phyloP scores from a whole-genome alignment of 371 early-diverging fungal genomes.

The Apophysomyces trapeziformis region DNA sequence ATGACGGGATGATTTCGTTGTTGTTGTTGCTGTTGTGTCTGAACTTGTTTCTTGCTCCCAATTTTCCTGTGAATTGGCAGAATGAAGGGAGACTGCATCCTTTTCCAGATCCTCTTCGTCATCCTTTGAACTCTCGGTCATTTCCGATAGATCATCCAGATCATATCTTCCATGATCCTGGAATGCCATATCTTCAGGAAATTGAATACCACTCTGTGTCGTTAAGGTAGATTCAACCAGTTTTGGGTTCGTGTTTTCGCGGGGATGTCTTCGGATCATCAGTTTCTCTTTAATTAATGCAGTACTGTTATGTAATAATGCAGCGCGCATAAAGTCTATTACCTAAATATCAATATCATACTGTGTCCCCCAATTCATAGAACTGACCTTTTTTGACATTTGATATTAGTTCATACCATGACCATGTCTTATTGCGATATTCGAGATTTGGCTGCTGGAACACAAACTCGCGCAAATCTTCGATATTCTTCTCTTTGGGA shows the following conservation, averaged over 20 bases:
- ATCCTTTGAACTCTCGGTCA: conserved; percentile 23
- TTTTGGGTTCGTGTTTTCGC: conserved; percentile 13
- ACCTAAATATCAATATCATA: background rate
- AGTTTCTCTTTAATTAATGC: conserved; percentile 53
- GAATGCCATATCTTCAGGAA: conserved; percentile 4
- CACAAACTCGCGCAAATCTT: conserved; percentile 71
- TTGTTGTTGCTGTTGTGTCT: background rate
- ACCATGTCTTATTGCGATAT: conserved; percentile 79
- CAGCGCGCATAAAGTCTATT: conserved; percentile 51
- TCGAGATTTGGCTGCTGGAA: conserved; percentile 77
- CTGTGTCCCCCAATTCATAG: background rate
- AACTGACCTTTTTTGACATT: conserved; percentile 63
- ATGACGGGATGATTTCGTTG: conserved; percentile 12
- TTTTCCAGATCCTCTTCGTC: conserved; percentile 22
- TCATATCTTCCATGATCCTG: conserved; percentile 3
- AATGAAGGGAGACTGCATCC: conserved; percentile 25
- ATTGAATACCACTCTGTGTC: conserved; percentile 17
- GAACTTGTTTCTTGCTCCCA: background rate
- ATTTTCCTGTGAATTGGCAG: conserved; percentile 9
- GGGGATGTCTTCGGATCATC: conserved; percentile 44
- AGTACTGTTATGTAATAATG: conserved; percentile 46
- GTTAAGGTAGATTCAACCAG: conserved; percentile 19
- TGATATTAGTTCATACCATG: conserved; percentile 68
- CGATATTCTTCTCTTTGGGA: conserved; percentile 70
- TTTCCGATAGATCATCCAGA: conserved; percentile 18